Conservation (phyloP, 345 rosid genomes). For the Dipteronia dyeriana region DNA sequence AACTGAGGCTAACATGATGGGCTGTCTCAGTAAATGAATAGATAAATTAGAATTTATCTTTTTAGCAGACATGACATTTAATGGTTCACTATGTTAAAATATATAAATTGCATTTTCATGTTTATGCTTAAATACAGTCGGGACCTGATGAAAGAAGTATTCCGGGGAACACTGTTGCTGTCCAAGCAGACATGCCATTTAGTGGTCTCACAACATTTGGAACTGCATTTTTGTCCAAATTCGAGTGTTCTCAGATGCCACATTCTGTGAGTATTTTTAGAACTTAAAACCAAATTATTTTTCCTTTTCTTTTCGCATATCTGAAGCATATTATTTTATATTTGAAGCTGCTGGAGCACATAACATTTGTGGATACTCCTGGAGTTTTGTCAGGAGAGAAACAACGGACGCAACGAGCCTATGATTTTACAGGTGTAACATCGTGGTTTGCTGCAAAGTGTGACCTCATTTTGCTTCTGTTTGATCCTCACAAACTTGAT, state of each 20-base stretch:
- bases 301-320: slow-evolving; percentile 18
- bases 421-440: slow-evolving; percentile 90
- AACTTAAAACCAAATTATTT: slow-evolving; percentile 14
- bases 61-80: neutral
- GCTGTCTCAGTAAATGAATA: neutral
- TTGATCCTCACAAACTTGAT: slow-evolving; percentile 97
- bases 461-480: slow-evolving; percentile 91
- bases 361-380: slow-evolving; percentile 91
- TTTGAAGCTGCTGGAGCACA: slow-evolving; percentile 84
- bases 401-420: slow-evolving; percentile 85
- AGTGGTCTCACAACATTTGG: slow-evolving; percentile 90
- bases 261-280: slow-evolving; percentile 62
- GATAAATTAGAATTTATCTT: neutral
- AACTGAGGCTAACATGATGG: neutral
- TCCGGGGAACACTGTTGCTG: slow-evolving; percentile 94
- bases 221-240: slow-evolving; percentile 88
- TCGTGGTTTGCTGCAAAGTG: slow-evolving; percentile 99
- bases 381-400: slow-evolving; percentile 97
- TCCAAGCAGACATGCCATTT: slow-evolving; percentile 97
- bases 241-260: slow-evolving; percentile 98
- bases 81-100: neutral
- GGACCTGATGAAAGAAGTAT: slow-evolving; percentile 97
- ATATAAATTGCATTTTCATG: neutral
- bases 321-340: slow-evolving; percentile 12
- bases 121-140: slow-evolving; percentile 50